Conservation (phyloP, 768 basidiomycete species). For the Inosperma sp. region DNA sequence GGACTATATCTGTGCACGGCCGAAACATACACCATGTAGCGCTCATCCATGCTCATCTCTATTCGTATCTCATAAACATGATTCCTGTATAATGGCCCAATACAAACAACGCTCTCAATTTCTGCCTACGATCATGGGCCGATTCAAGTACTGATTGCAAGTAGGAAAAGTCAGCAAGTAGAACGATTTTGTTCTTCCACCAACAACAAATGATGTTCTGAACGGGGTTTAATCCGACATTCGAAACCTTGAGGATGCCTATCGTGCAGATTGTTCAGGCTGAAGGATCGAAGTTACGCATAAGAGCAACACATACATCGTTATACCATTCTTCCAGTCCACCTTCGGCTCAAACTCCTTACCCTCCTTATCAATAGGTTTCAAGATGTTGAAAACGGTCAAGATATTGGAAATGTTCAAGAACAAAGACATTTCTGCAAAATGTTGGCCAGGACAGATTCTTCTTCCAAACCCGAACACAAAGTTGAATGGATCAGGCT, state of each 20-base stretch:
- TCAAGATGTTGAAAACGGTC: slow-evolving; percentile 35
- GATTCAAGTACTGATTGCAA: no score
- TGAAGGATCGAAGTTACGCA: background rate
- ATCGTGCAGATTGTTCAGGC: background rate
- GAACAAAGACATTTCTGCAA: slow-evolving; percentile 35
- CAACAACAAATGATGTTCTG: slow-evolving; percentile 14
- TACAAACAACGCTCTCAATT: no score
- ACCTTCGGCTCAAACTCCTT: slow-evolving; percentile 34
- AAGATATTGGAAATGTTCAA: slow-evolving; percentile 34
- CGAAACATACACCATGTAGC: no score
- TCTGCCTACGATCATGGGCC: no score
- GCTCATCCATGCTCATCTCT: no score
- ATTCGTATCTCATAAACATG: no score
- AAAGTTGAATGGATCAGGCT: slow-evolving; percentile 28
- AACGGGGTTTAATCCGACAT: slow-evolving; percentile 24
- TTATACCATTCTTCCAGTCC: slow-evolving; percentile 29
- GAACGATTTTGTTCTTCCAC: slow-evolving; percentile 14
- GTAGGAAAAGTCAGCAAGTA: no score
- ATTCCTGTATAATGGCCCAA: no score
- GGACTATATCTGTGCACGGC: no score
- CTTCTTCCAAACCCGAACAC: slow-evolving; percentile 38
- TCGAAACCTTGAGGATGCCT: slow-evolving; percentile 26
- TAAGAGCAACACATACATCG: slow-evolving; percentile 20
- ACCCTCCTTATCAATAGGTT: slow-evolving; percentile 31
- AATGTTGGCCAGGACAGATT: slow-evolving; percentile 28